Base-by-base conservation (phyloP, 225 moss, liverwort and hornwort genomes). In the Pseudoscleropodium purum region DNA sequence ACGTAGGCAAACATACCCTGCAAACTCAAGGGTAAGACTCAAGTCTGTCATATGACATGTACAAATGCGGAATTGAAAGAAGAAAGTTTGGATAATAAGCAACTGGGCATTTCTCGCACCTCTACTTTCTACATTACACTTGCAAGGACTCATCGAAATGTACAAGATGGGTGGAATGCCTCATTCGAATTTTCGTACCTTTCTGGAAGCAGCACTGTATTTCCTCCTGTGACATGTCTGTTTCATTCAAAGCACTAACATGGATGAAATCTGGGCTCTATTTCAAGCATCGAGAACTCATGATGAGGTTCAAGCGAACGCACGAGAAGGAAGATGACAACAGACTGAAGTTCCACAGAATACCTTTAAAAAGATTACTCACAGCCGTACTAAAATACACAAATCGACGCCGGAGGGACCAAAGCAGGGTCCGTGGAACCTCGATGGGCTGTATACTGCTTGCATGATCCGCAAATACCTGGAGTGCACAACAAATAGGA, bases 311-410 rank as follows among this genome's bases (percentile, higher is more conserved):
- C 49, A 25, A 86, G 52, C 29, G 65, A 90, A 87, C 20, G 45
- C 41, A 79, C 27, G 74, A 52, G 26, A 73, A 79, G 41, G 56
- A 69, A 81, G 61, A 45, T 52, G 65, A 84, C n/a, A 69, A 19
- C 85, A 87, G 84, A 33, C 33, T 63, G 23, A 75, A 84, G 73
- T 63, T 85, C 49, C 41, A 59, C 64, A 83, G 73, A 83, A 57
- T 84, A 84, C 76, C 94, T 94, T 89, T 93, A 36, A 94, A 95
- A 45, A 95, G 87, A 75, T 91, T 95, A 54, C 93, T 94, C 82
- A 94, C 94, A 90, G 94, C 91, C 68, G 95, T 94, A 64, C 95
- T 93, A 84, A 95, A 95, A 92, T 93, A 95, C 69, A 95, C 95
- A 89, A 93, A 93, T 56, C 94, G 94, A 69, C 95, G 94, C n/a